Percentiles rank a stretch among this genome's conserved stretches.
phyloP scores from a whole-genome alignment of 2,329 filamentous ascomycete species.

The Fusarium domesticum region DNA sequence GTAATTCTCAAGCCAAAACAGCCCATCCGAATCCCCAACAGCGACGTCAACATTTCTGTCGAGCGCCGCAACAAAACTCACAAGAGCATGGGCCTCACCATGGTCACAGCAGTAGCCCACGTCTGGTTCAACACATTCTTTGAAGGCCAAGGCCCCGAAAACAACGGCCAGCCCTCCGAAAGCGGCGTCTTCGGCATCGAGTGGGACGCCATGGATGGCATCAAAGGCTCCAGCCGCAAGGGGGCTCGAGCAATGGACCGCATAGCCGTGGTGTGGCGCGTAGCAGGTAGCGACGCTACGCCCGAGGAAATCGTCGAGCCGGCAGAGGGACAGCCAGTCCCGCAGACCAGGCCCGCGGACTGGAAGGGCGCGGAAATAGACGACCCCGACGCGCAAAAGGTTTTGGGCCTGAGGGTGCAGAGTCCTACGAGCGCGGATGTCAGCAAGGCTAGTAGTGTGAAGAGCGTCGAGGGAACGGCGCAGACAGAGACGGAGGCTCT shows the following conservation, averaged over 20 bases:
- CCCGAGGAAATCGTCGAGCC: constrained; percentile 56
- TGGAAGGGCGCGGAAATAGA: constrained; percentile 63
- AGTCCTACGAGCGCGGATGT: constrained; percentile 64
- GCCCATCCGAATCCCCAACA: constrained; percentile 70
- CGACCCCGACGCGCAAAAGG: constrained; percentile 49
- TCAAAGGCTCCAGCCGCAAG: constrained; percentile 83
- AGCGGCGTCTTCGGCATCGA: constrained; percentile 61
- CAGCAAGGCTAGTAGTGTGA: constrained; percentile 70
- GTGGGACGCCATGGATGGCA: constrained; percentile 78
- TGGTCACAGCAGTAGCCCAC: constrained; percentile 90
- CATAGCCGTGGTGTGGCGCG: constrained; percentile 81
- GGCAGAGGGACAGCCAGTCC: constrained; percentile 62
- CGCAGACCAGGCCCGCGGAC: constrained; percentile 66
- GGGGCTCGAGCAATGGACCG: constrained; percentile 79
- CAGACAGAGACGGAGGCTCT: constrained; percentile 24
- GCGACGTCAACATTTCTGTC: constrained; percentile 86
- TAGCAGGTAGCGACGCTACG: constrained; percentile 30
- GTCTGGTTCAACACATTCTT: constrained; percentile 98
- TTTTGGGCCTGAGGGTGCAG: constrained; percentile 65
- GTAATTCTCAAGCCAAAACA: constrained; percentile 73
- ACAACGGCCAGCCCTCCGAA: constrained; percentile 61
- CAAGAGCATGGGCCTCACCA: constrained; percentile 74
- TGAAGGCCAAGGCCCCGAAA: constrained; percentile 74
- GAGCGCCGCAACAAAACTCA: constrained; percentile 79
- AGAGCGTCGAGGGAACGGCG: constrained; percentile 33